Evolutionary conservation across 805 yeast species (phyloP).

Genomic region (Kluyveromyces nonfermentans): DNA sequence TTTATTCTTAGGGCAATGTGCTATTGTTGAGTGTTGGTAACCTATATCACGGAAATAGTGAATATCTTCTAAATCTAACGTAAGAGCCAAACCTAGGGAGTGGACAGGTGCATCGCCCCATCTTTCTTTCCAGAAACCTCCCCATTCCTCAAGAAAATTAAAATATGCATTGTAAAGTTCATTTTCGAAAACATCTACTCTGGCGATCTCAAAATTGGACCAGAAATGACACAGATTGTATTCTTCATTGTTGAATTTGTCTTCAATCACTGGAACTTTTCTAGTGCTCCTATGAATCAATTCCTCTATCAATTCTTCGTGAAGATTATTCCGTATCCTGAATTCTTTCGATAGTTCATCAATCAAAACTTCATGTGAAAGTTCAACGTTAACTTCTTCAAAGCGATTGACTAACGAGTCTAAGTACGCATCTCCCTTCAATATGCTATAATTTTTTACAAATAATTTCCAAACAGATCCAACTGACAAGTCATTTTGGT

Average conservation of each 20-base stretch:
- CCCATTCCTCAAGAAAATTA: conserved; percentile 53
- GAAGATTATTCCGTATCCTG: conserved; percentile 17
- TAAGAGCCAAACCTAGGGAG: conserved; percentile 74
- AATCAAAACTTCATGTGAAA: conserved; percentile 25
- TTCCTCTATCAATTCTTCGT: conserved; percentile 27
- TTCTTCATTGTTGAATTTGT: conserved; percentile 54
- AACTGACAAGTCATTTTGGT: conserved; percentile 36
- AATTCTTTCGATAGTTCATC: conserved; percentile 25
- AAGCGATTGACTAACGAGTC: conserved; percentile 22
- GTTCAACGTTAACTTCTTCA: conserved; percentile 17
- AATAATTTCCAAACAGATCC: conserved; percentile 68
- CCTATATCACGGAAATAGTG: conserved; percentile 94
- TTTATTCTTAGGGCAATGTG: conserved; percentile 71
- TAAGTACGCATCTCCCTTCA: conserved; percentile 29
- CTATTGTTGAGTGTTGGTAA: conserved; percentile 68
- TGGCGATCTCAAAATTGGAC: conserved; percentile 90
- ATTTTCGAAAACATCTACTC: conserved; percentile 64
- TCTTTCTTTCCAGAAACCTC: conserved; percentile 84
- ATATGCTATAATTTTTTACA: conserved; percentile 32
- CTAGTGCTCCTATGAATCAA: conserved; percentile 24
- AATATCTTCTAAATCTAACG: conserved; percentile 56
- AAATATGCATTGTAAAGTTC: conserved; percentile 59
- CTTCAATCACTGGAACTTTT: conserved; percentile 31
- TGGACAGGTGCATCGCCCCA: conserved; percentile 99
- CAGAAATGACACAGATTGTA: conserved; percentile 83